phyloP scores from a whole-genome alignment of 1,284 basidiomycete species.

The Trichosporon sp. region DNA sequence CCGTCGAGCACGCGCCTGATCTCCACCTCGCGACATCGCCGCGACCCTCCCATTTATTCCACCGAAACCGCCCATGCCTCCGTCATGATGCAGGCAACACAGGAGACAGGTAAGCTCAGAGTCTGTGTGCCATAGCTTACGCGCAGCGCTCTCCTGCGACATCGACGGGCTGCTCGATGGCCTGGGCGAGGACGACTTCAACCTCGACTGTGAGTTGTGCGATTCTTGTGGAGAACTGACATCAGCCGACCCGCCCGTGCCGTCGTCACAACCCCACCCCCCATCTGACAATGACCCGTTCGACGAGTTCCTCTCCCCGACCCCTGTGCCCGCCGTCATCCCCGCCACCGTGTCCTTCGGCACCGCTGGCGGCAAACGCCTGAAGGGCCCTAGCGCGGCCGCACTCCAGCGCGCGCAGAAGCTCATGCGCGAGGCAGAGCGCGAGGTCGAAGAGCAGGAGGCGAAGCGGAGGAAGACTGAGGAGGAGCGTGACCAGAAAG shows the following conservation, averaged over 20 bases:
- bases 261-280: neutral
- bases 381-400: slow-evolving; percentile 29
- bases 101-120: slow-evolving; percentile 4
- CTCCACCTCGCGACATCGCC: neutral
- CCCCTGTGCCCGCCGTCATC: slow-evolving; percentile 12
- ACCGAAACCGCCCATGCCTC: neutral
- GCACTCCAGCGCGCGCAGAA: slow-evolving; percentile 29
- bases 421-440: slow-evolving; percentile 22
- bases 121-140: neutral
- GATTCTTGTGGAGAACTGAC: neutral
- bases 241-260: neutral
- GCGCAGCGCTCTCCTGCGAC: slow-evolving; percentile 13
- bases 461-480: slow-evolving; percentile 10
- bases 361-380: slow-evolving; percentile 26
- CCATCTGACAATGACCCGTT: neutral
- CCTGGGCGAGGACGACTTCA: slow-evolving; percentile 36
- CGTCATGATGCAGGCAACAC: neutral
- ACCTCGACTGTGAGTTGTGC: slow-evolving; percentile 21
- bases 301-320: slow-evolving; percentile 9
- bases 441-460: slow-evolving; percentile 18
- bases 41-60: neutral
- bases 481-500: neutral
- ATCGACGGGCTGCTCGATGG: slow-evolving; percentile 34
- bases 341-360: slow-evolving; percentile 30
- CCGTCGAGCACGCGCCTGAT: neutral